Base-by-base conservation (phyloP, 805 yeast genomes). In the Schwanniomyces yamadae region DNA sequence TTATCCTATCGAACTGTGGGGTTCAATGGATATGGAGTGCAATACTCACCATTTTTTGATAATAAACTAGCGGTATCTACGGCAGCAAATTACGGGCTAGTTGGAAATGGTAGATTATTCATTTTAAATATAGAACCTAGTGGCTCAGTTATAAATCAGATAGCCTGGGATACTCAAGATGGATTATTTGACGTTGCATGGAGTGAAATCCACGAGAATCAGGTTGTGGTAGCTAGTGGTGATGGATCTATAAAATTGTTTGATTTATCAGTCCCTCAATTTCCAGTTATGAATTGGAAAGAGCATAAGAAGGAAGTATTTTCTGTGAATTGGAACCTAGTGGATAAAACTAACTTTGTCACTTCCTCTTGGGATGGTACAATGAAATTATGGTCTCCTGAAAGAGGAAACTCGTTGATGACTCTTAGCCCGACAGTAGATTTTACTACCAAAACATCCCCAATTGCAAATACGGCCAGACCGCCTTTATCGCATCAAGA, bases 311-410 rank as follows among this genome's bases (percentile, higher is more conserved):
- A 80, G 31, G 95, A 86, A 54, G 90, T 82, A 7, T 82, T 84
- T 42, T 72, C 82, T 12, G 77, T 84, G 23, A 76, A 77, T 49
- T 84, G 93, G 93, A 83, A 81, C 52, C 54, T 82, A 40, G 75
- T 79, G 3, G 83, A 80, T 44, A 84, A 88, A 60, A 53, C 73
- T 4, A 68, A 67, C 12, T 86, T 91, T 59, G 79, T 83, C 25
- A 74, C 91, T 13, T 75, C 90, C 18, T 83, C 95, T 6, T 91
- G 98, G 98, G 98, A 91, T 57, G 96, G 97, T 0, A 66, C 84
- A 0, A 75, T 90, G 24, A 87, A 86, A 57, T 52, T 87, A 7
- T 86, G 95, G 95, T 59, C 80, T 0, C 89, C 93, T 0, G 58
- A 59, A 25, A 66, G 89, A 38, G 62, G 58, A 19, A 63, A 69